These are phyloP conservation scores for Oryza meridionalis DNA, from an alignment of 176 grass and related monocot genomes.

Conservation along the genomic window DNA sequence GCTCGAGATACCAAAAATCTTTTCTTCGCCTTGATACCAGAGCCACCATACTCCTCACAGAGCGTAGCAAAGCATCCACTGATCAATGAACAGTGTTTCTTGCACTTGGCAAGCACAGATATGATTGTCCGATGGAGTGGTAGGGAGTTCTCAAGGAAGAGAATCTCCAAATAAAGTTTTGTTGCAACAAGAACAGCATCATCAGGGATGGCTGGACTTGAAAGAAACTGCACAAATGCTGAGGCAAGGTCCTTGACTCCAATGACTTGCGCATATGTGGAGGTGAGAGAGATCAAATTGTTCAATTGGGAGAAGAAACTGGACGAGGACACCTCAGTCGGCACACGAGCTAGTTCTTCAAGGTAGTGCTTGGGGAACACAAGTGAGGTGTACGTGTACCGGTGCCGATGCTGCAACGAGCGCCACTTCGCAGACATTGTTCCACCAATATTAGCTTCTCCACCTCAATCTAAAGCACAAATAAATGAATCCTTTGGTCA, in stretches of 20 bases:
- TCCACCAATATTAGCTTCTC: constrained; percentile 15
- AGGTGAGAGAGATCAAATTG: constrained; percentile 68
- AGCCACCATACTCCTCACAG: constrained; percentile 73
- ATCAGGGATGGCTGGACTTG: constrained; percentile 42
- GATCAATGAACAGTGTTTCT: constrained; percentile 57
- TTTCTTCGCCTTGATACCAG: constrained; percentile 64
- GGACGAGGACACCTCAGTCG: constrained; percentile 34
- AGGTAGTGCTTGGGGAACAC: constrained; percentile 73
- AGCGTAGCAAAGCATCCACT: constrained; percentile 64
- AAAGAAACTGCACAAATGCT: constrained; percentile 67
- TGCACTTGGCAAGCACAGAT: constrained; percentile 73
- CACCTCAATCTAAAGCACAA: constrained; percentile 31
- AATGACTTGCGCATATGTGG: constrained; percentile 76
- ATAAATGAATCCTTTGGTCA: neutral
- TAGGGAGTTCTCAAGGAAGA: constrained; percentile 87
- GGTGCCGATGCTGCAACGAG: constrained; percentile 82
- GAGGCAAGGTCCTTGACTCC: constrained; percentile 73
- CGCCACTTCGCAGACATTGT: constrained; percentile 92
- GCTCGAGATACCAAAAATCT: constrained; percentile 81
- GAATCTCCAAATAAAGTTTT: constrained; percentile 82
- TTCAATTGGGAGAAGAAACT: constrained; percentile 73
- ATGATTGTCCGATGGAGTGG: constrained; percentile 88
- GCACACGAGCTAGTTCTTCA: constrained; percentile 55
- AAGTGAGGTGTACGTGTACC: constrained; percentile 88
- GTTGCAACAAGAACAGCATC: constrained; percentile 43